Evolutionary conservation across 805 yeast species (phyloP), one percentile per base, ranked within the genome.

Genomic region (Jamesozyma hellenica): DNA sequence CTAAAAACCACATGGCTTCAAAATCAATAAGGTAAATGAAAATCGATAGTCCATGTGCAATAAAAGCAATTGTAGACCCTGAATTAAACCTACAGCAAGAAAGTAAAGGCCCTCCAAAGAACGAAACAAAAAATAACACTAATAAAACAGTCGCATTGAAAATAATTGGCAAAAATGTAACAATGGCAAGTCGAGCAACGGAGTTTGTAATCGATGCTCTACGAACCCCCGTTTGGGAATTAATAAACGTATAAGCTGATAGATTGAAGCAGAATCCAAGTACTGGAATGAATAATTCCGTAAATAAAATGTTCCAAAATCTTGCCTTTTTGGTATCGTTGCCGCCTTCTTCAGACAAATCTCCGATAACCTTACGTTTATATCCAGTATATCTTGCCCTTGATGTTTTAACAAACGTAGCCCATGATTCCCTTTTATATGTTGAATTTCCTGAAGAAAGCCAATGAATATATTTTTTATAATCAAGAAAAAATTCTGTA

Each of bases 321-420:
- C 79, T 83, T 15, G 95, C 88, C 52, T 87, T 79, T 37, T 81
- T 73, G 18, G 74, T 66, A 48, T 81, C 87, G 42, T 75, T 76
- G 39, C 77, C 73, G 44, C 58, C 63, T 63, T 73, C 71, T 63
- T 81, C 92, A 41, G 86, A 75, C 26, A 62, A 63, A 50, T 79
- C 87, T 17, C 78, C 78, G 37, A 80, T 72, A 44, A 73, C 61
- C 63, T 76, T 77, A 42, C 83, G 71, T 70, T 87, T 88, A 71
- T 76, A 87, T 43, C 99, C 98, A 25, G 97, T 90, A 50, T 84
- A 76, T 53, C 87, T 77, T 9, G 95, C 85, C 63, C 99, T 76
- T 4, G 87, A 73, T 45, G 74, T 67, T 52, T 94, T 79, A 0
- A 77, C 77, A 53, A 70, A 79, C 2, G 76, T 77, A 39, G 80